Conservation (phyloP, 2,329 filamentous ascomycete genomes). For the Aspergillus alliaceus region DNA sequence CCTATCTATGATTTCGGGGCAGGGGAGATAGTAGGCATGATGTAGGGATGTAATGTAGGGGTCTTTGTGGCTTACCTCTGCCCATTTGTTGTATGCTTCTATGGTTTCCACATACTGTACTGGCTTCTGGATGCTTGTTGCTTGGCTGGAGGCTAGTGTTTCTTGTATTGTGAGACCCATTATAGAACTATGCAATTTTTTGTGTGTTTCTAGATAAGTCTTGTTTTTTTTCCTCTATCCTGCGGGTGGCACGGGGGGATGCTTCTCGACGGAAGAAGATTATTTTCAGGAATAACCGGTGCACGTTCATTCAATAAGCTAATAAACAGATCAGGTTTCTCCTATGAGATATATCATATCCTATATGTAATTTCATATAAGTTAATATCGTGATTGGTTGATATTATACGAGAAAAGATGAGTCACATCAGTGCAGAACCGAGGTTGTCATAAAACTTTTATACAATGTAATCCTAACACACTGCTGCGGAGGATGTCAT, state of each 20-base stretch:
- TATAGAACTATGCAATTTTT: background rate
- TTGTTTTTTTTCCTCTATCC: background rate
- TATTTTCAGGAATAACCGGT: too few relatives aligned
- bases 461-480: too few relatives aligned
- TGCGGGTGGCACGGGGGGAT: background rate
- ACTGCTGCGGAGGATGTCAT: too few relatives aligned
- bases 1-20: background rate
- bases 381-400: too few relatives aligned
- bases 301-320: too few relatives aligned
- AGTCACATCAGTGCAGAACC: too few relatives aligned
- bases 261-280: background rate
- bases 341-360: too few relatives aligned
- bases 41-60: background rate
- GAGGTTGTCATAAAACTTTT: too few relatives aligned
- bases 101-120: slow-evolving; percentile 35
- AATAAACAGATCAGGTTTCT: too few relatives aligned
- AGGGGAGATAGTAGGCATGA: background rate
- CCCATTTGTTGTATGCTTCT: slow-evolving; percentile 41
- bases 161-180: slow-evolving; percentile 25
- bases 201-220: background rate
- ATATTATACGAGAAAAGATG: too few relatives aligned
- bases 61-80: slow-evolving; percentile 26
- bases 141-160: slow-evolving; percentile 5
- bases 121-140: slow-evolving; percentile 2
- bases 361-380: too few relatives aligned